Base-by-base conservation (phyloP, 805 yeast species). In the Schizosaccharomyces octosporus region DNA sequence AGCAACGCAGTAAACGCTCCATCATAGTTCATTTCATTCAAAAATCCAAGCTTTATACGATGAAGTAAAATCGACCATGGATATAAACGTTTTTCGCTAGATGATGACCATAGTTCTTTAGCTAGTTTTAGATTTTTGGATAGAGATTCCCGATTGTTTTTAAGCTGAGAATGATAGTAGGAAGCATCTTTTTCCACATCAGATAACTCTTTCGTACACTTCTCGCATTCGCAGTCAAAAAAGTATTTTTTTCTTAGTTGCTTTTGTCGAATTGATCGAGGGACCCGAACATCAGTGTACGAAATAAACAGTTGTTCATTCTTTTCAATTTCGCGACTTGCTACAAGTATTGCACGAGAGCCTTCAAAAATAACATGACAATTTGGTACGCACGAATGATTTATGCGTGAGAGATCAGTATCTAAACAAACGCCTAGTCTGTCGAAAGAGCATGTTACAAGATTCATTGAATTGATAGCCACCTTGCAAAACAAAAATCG, bases 301-400 rank as follows among this genome's bases (percentile, higher is more conserved):
- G 65, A 61, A 13, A 64, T 63, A 24, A 59, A 43, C 24, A 64
- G 19, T 31, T 63, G 64, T 45, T 64, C 66, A 55, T 61, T 61
- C 11, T 43, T 32, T 29, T n/a, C 32, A 24, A 64, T 61, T 17
- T 57, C 43, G 4, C 63, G 51, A 27, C 45, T 36, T 1, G 65
- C 31, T 19, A 51, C 57, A 9, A 51, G 36, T 13, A 17, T 21
- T 17, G 32, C 57, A 24, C 19, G 21, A 17, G 36, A 21, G 1
- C 57, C 57, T 24, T 51, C 57, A 29, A 51, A 21, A 21, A 51
- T 51, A 4, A 51, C 11, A 9, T 24, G 36, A 17, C 57, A 51
- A 29, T 51, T 51, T 29, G 57, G 57, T 24, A 24, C n/a, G 15
- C 57, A 51, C 9, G 36, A 51, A 29, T 51, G 57, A 24, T 51